phyloP scores from a whole-genome alignment of 2,329 filamentous ascomycete species.

The Talaromyces piceae region DNA sequence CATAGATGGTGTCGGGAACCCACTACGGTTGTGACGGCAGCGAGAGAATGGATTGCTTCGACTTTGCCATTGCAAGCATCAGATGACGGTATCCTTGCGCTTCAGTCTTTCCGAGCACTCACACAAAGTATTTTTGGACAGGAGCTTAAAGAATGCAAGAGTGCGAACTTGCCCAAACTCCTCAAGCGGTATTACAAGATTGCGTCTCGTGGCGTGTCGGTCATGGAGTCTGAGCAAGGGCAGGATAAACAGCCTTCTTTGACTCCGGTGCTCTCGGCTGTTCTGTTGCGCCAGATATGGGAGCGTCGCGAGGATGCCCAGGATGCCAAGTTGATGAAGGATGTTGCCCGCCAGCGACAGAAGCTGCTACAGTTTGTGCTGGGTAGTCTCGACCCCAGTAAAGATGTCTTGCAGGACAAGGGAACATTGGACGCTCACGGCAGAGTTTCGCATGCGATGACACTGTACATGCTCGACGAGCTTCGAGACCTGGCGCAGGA shows the following conservation, averaged over 20 bases:
- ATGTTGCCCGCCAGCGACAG: constrained; percentile 25
- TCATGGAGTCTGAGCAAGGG: constrained; percentile 24
- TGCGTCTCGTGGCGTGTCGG: constrained; percentile 25
- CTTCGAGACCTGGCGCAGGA: constrained; percentile 29
- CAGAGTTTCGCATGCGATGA: constrained; percentile 27
- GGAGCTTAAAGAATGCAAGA: constrained; percentile 2
- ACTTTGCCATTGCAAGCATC: constrained; percentile 25
- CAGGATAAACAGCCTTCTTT: constrained; percentile 22
- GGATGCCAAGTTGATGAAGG: constrained; percentile 21
- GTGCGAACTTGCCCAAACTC: neutral
- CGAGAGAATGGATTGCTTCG: constrained; percentile 30
- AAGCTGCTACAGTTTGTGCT: constrained; percentile 28
- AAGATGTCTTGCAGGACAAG: constrained; percentile 28
- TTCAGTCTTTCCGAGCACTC: constrained; percentile 32
- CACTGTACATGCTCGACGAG: constrained; percentile 31
- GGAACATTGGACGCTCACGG: constrained; percentile 20
- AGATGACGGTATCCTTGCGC: constrained; percentile 26
- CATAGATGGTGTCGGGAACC: constrained; percentile 3
- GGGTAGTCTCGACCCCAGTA: constrained; percentile 28
- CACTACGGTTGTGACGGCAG: constrained; percentile 21
- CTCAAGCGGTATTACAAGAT: constrained; percentile 26
- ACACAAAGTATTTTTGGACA: constrained; percentile 23
- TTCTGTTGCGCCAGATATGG: constrained; percentile 30
- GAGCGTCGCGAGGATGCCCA: constrained; percentile 24
- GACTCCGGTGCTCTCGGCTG: constrained; percentile 28